Percentiles rank a stretch among this genome's conserved stretches.
Evolutionary conservation across 2,329 filamentous ascomycete genomes (phyloP).

Genomic region (Cucurbitaria berberidis): DNA sequence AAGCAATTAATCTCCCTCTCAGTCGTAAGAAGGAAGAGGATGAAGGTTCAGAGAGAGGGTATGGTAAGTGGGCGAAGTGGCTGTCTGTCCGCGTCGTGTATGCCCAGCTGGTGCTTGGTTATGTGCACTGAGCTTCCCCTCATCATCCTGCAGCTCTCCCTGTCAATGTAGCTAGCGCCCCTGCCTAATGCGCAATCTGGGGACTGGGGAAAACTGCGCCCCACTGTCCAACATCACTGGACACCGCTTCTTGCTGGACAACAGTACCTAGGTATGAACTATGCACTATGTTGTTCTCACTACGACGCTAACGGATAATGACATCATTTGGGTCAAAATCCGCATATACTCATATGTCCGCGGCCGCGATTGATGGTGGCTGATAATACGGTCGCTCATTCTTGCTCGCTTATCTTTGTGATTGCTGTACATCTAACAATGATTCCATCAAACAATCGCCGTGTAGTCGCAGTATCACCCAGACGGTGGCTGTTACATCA

Average conservation of each 20-base stretch:
- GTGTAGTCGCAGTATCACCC: neutral
- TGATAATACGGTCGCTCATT: neutral
- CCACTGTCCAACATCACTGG: neutral
- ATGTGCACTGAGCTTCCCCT: constrained; percentile 18
- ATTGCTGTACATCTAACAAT: no score
- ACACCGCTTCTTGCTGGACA: neutral
- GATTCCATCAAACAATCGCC: neutral
- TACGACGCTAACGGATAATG: neutral
- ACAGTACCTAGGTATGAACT: no score
- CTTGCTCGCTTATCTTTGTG: neutral
- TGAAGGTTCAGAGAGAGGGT: neutral
- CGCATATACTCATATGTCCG: neutral
- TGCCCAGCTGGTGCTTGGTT: constrained; percentile 7
- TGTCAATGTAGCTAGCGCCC: constrained; percentile 19
- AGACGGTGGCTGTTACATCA: neutral
- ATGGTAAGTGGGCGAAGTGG: neutral
- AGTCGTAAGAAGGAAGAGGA: neutral
- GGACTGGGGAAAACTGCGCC: neutral
- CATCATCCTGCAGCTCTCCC: constrained; percentile 18
- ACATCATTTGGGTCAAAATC: neutral
- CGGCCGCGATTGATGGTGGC: neutral
- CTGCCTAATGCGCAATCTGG: neutral
- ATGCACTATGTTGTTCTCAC: no score
- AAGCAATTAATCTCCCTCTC: neutral
- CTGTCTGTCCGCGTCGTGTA: constrained; percentile 4